Evolutionary conservation across 192 early-diverging fungal genomes (phyloP).

Genomic region (Backusella tuberculispora): DNA sequence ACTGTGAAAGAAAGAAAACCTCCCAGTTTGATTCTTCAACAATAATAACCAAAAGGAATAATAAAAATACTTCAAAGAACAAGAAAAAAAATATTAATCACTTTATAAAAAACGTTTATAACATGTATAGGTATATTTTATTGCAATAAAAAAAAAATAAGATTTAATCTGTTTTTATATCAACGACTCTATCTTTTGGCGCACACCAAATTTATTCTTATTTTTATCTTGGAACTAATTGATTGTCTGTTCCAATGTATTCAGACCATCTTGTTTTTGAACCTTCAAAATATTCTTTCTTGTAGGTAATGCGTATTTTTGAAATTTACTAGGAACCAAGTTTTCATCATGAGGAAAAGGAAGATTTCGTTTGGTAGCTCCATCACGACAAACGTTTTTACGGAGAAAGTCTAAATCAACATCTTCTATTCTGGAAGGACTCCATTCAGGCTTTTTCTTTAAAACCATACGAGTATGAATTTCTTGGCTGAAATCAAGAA

Average conservation of each 20-base stretch:
- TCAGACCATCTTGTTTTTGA: slow-evolving; percentile 22
- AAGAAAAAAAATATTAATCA: too few relatives aligned
- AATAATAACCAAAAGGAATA: too few relatives aligned
- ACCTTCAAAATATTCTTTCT: slow-evolving; percentile 62
- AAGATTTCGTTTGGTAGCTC: slow-evolving; percentile 31
- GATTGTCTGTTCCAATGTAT: slow-evolving; percentile 50
- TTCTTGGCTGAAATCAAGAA: slow-evolving; percentile 88
- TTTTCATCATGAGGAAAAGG: slow-evolving; percentile 41
- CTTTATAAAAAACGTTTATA: too few relatives aligned
- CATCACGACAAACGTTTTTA: slow-evolving; percentile 51
- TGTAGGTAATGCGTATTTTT: slow-evolving; percentile 62
- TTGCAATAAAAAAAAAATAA: too few relatives aligned
- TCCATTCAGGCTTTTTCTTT: slow-evolving; percentile 74
- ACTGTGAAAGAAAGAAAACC: too few relatives aligned
- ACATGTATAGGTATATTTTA: too few relatives aligned
- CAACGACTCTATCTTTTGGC: slow-evolving; percentile 66
- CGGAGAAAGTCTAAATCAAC: slow-evolving; percentile 44
- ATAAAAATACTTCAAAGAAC: too few relatives aligned
- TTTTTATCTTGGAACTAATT: slow-evolving; percentile 60
- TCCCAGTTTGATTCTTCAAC: too few relatives aligned
- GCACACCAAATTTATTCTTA: slow-evolving; percentile 68
- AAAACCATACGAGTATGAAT: slow-evolving; percentile 78
- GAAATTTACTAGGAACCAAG: slow-evolving; percentile 56
- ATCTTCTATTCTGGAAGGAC: slow-evolving; percentile 60
- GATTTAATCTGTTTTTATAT: slow-evolving; percentile 47